Evolutionary conservation across 2,329 filamentous ascomycete species (phyloP).

Genomic region (Nothomitra cinnamomea): DNA sequence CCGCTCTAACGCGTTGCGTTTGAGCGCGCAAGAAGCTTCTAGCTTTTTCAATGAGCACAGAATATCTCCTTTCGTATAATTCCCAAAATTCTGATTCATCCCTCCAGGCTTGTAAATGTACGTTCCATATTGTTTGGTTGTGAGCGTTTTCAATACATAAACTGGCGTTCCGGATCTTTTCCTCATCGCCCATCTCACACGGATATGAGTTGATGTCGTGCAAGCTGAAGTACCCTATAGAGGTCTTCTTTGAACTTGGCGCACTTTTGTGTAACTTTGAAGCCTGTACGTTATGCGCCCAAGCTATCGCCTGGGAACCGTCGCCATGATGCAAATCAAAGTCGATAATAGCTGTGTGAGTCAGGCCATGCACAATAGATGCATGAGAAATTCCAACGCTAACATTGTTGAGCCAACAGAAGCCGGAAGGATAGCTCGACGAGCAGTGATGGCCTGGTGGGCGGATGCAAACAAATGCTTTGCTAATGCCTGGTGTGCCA

Average conservation of each 20-base stretch:
- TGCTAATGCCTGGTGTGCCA: conserved; percentile 31
- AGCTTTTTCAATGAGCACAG: conserved; percentile 61
- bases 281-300: conserved; percentile 69
- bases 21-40: conserved; percentile 60
- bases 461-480: conserved; percentile 81
- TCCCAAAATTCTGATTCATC: conserved; percentile 73
- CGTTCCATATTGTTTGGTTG: conserved; percentile 88
- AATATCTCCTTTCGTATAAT: conserved; percentile 68
- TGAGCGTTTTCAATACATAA: conserved; percentile 89
- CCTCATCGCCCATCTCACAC: conserved; percentile 81
- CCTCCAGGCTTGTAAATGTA: conserved; percentile 81
- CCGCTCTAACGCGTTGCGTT: conserved; percentile 42
- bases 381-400: conserved; percentile 92
- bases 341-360: conserved; percentile 85
- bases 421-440: conserved; percentile 73
- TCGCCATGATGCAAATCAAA: conserved; percentile 88
- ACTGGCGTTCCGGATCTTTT: conserved; percentile 87
- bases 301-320: conserved; percentile 87
- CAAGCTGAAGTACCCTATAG: conserved; percentile 89
- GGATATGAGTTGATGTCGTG: conserved; percentile 99
- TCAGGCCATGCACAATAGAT: conserved; percentile 66
- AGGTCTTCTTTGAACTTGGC: conserved; percentile 60
- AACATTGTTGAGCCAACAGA: conserved; percentile 98
- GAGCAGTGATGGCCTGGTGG: conserved; percentile 96
- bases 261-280: conserved; percentile 49